phyloP scores from a whole-genome alignment of 805 yeast species.

The Diddensiella transvaalensis region DNA sequence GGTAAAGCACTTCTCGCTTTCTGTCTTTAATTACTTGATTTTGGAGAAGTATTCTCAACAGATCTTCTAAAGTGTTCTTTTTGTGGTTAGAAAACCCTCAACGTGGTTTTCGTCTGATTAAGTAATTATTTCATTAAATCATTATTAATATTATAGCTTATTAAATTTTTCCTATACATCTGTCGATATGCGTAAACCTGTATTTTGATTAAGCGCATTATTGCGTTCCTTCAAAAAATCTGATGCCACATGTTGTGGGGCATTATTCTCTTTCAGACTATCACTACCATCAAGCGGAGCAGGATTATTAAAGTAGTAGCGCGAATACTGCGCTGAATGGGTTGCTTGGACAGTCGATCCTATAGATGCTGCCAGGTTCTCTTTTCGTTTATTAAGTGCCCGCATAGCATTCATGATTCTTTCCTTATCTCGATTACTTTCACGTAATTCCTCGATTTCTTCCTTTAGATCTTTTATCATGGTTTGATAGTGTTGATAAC shows the following conservation, averaged over 20 bases:
- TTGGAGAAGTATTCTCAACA: background rate
- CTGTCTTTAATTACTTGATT: background rate
- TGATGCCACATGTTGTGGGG: background rate
- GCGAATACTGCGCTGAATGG: slow-evolving; percentile 16
- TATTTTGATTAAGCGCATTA: background rate
- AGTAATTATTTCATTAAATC: background rate
- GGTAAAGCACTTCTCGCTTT: slow-evolving; percentile 19
- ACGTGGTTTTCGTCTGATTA: slow-evolving; percentile 1
- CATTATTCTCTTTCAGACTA: background rate
- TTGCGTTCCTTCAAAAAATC: background rate
- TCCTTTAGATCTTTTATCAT: slow-evolving; percentile 59
- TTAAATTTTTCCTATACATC: background rate
- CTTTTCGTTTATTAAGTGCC: slow-evolving; percentile 59
- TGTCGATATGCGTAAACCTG: slow-evolving; percentile 3
- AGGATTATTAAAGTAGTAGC: slow-evolving; percentile 15
- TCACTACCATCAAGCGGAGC: slow-evolving; percentile 1
- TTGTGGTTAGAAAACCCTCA: slow-evolving; percentile 3
- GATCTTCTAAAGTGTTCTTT: background rate
- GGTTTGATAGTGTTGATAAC: slow-evolving; percentile 20
- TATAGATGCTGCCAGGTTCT: slow-evolving; percentile 22
- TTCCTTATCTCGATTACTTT: slow-evolving; percentile 66
- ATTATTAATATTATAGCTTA: background rate
- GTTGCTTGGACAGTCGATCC: background rate
- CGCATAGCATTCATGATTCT: slow-evolving; percentile 71
- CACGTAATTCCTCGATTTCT: slow-evolving; percentile 62